A percentile compares a stretch with the other conserved stretches of the same genome.
Evolutionary conservation across 2,329 filamentous ascomycete species (phyloP).

Genomic region (Cordyceps javanica): DNA sequence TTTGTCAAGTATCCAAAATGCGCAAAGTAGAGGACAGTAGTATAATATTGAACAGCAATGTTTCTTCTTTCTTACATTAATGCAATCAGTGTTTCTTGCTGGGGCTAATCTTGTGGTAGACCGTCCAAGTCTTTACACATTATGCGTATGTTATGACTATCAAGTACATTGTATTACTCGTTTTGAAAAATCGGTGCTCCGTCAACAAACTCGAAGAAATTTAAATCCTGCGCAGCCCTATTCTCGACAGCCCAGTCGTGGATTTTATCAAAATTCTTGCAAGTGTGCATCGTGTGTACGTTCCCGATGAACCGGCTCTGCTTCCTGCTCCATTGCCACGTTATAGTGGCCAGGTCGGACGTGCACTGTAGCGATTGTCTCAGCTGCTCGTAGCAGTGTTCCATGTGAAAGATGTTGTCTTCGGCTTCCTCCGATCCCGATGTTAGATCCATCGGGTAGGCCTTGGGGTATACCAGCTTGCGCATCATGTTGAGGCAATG

Average conservation of each 20-base stretch:
- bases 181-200: conserved; percentile 14
- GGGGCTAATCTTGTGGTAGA: no score
- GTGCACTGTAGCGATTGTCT: conserved; percentile 48
- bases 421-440: conserved; percentile 41
- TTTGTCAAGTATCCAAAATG: conserved; percentile 18
- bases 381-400: conserved; percentile 51
- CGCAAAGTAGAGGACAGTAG: conserved; percentile 1
- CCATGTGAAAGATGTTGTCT: conserved; percentile 24
- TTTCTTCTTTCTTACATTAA: no score
- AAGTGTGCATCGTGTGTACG: conserved; percentile 45
- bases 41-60: background rate
- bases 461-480: conserved; percentile 41
- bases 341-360: conserved; percentile 47
- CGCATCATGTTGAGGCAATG: conserved; percentile 43
- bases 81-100: no score
- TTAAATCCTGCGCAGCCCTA: conserved; percentile 10
- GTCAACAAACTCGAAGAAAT: conserved; percentile 14
- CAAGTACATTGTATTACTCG: background rate
- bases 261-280: conserved; percentile 46
- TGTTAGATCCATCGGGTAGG: conserved; percentile 33
- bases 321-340: conserved; percentile 41
- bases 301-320: conserved; percentile 44
- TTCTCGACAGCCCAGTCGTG: conserved; percentile 40
- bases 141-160: no score
- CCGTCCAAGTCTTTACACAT: no score